These are phyloP conservation scores for Cardamine occulta DNA, from an alignment of 345 rosid genomes.

Conservation along the genomic window DNA sequence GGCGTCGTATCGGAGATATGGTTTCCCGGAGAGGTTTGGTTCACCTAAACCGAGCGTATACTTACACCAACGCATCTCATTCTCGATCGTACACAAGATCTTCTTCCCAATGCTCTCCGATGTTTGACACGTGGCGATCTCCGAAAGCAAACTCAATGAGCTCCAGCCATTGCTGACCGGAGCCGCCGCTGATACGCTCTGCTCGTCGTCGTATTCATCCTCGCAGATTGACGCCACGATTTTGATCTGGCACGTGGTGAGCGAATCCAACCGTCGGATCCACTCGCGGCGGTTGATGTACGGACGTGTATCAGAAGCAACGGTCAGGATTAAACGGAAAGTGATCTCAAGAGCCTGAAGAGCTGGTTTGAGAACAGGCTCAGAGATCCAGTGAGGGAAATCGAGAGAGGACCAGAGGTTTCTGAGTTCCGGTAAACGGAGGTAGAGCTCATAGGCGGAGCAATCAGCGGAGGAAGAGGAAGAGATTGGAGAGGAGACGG, in stretches of 20 bases:
- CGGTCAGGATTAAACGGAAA: constrained; percentile 75
- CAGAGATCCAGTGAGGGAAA: constrained; percentile 70
- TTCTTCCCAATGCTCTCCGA: constrained; percentile 69
- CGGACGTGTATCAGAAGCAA: constrained; percentile 72
- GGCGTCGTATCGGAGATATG: constrained; percentile 77
- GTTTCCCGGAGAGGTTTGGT: constrained; percentile 76
- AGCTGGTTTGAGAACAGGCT: constrained; percentile 68
- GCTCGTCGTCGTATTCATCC: constrained; percentile 52
- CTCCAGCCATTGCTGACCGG: constrained; percentile 63
- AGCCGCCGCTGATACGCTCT: background rate
- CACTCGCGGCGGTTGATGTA: constrained; percentile 72
- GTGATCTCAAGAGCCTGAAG: constrained; percentile 85
- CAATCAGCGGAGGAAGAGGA: constrained; percentile 55
- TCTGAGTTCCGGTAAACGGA: constrained; percentile 72
- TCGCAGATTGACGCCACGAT: constrained; percentile 64
- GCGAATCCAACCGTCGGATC: constrained; percentile 72
- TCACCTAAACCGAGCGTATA: constrained; percentile 88
- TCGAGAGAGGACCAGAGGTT: constrained; percentile 52
- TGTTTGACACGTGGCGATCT: constrained; percentile 67
- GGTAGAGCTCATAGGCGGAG: constrained; percentile 75
- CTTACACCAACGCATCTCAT: constrained; percentile 77
- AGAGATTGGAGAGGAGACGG: constrained; percentile 47
- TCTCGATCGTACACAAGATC: constrained; percentile 67
- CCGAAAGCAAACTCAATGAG: constrained; percentile 73
- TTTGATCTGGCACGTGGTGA: constrained; percentile 69